Percentiles rank a stretch among this genome's conserved stretches.
Conservation (phyloP, 1,284 basidiomycete species). For the Melampsora occidentalis region DNA sequence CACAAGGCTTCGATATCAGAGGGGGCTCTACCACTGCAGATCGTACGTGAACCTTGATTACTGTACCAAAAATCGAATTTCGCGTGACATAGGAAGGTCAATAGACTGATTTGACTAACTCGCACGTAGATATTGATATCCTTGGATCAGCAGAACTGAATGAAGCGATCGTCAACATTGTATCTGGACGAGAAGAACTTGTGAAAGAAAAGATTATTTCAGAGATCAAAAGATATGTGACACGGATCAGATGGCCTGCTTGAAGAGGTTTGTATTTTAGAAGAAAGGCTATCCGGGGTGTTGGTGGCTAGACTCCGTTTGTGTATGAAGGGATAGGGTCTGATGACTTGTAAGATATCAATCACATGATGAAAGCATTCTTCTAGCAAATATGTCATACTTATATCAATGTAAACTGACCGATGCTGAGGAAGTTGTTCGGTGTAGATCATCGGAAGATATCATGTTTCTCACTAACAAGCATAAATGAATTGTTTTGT, state of each 20-base stretch:
- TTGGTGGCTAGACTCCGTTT: too few species aligned
- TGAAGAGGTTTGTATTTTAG: background rate
- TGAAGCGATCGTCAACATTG: constrained; percentile 84
- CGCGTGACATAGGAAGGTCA: too few species aligned
- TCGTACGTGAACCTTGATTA: constrained; percentile 42
- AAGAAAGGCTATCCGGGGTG: too few species aligned
- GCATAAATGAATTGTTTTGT: too few species aligned
- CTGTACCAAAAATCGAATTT: background rate
- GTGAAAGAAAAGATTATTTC: constrained; percentile 69
- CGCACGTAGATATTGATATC: constrained; percentile 77
- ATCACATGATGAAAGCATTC: too few species aligned
- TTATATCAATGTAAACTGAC: too few species aligned
- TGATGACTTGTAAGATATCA: too few species aligned
- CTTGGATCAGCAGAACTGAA: constrained; percentile 83
- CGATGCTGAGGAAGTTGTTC: too few species aligned
- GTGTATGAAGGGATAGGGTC: too few species aligned
- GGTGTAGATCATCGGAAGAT: too few species aligned
- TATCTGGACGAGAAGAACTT: constrained; percentile 65
- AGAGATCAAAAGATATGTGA: constrained; percentile 72
- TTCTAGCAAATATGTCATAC: too few species aligned
- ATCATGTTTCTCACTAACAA: too few species aligned
- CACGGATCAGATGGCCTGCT: constrained; percentile 72
- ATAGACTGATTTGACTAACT: background rate
- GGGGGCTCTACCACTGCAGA: constrained; percentile 79
- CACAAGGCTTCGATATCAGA: constrained; percentile 69